Evolutionary conservation across 306 rosid genomes (phyloP).

Genomic region (Trifolium pratense): DNA sequence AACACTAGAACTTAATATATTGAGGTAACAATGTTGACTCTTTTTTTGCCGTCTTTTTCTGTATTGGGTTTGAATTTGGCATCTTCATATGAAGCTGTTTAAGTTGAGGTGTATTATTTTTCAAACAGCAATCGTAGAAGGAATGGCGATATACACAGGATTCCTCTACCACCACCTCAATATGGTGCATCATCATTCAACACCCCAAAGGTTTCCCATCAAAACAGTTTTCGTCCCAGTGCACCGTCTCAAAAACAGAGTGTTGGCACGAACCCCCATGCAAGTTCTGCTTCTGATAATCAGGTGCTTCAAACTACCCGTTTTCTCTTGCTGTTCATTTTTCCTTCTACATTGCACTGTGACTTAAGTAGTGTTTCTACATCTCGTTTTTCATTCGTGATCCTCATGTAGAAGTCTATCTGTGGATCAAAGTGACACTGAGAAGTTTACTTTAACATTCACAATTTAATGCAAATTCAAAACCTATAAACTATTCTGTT

Average conservation of each 20-base stretch:
- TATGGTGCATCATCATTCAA: slow-evolving; percentile 66
- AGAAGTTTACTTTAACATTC: not conserved
- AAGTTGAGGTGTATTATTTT: slow-evolving; percentile 29
- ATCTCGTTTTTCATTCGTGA: slow-evolving; percentile 11
- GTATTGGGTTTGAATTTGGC: slow-evolving; percentile 37
- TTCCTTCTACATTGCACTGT: slow-evolving; percentile 4
- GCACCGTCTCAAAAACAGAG: slow-evolving; percentile 58
- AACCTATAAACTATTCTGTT: slow-evolving; percentile 21
- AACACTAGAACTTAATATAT: slow-evolving; percentile 71
- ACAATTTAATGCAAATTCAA: slow-evolving; percentile 4
- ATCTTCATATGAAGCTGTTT: slow-evolving; percentile 23
- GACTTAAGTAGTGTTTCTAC: not conserved
- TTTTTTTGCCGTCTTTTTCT: slow-evolving; percentile 22
- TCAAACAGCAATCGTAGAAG: slow-evolving; percentile 62
- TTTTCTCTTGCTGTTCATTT: slow-evolving; percentile 6
- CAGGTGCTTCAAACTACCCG: slow-evolving; percentile 54
- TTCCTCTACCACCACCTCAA: slow-evolving; percentile 87
- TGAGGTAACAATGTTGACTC: slow-evolving; percentile 69
- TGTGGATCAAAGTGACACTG: slow-evolving; percentile 13
- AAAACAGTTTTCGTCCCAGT: slow-evolving; percentile 57
- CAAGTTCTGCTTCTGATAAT: slow-evolving; percentile 65
- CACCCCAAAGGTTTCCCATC: slow-evolving; percentile 53
- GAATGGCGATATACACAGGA: slow-evolving; percentile 64
- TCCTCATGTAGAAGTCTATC: slow-evolving; percentile 13
- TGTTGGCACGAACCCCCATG: slow-evolving; percentile 44